These are phyloP conservation scores for Dictyophora rubrovolvata DNA, from an alignment of 768 basidiomycete species.

Conservation along the genomic window DNA sequence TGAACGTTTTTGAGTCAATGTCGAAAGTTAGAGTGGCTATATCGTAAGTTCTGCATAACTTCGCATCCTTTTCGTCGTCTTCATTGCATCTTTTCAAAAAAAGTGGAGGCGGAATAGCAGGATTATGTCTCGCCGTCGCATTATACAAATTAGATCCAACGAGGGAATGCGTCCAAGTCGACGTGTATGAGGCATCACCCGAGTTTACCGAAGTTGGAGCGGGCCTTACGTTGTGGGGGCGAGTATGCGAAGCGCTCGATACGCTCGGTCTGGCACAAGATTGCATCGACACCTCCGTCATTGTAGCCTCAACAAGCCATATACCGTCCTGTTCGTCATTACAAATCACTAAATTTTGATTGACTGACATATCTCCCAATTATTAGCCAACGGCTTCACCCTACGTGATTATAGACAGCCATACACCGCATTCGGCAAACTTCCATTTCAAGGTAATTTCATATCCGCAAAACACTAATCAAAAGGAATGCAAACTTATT, in stretches of 20 bases:
- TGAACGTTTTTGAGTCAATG: not conserved
- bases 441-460: conserved; percentile 2
- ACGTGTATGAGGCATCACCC: conserved; percentile 34
- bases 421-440: not conserved
- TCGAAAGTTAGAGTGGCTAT: conserved; percentile 40
- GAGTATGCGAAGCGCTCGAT: conserved; percentile 33
- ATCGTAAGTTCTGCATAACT: conserved; percentile 28
- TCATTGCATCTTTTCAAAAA: not conserved
- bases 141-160: conserved; percentile 18
- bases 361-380: not conserved
- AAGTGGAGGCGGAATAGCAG: conserved; percentile 34
- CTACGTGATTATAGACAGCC: not conserved
- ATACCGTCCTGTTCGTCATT: not conserved
- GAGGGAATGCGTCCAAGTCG: conserved; percentile 17
- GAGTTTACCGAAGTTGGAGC: conserved; percentile 34
- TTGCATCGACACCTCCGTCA: not conserved
- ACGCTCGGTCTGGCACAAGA: conserved; percentile 30
- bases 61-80: not conserved
- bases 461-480: not conserved
- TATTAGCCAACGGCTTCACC: not conserved
- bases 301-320: not conserved
- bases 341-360: not conserved
- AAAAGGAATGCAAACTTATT: not conserved
- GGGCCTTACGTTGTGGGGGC: conserved; percentile 36
- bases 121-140: conserved; percentile 28